Evolutionary conservation across 192 early-diverging fungal genomes (phyloP), one percentile per base, ranked within the genome.

Genomic region (Funneliformis mosseae): DNA sequence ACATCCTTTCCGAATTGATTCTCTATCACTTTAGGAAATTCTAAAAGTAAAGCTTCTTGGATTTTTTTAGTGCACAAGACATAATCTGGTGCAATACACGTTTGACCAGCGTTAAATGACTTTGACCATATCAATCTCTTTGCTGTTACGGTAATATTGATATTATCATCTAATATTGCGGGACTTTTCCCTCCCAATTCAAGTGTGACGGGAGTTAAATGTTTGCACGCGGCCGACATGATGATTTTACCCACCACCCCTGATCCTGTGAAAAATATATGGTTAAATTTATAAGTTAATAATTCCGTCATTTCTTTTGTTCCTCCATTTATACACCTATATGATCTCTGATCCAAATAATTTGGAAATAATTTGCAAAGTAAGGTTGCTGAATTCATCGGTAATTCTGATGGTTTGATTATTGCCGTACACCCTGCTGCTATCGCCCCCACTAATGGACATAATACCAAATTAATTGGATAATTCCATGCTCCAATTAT

Each of bases 161-260:
- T 80, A 84, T 95, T 87, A 76, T 88, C 81, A 86, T 94, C 81
- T 46, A 95, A 87, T 50, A 94, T 88, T 1, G 84, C 87, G 7
- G 94, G 94, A 55, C 88, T 88, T 84, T 99, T 99, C 23, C 97
- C 97, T 64, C 97, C 97, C 39, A 99, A 91, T 85, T 98, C 97
- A 45, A 99, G 90, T 46, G 95, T 92, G 5, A 96, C 93, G 18
- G 93, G 92, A 4, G 96, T 94, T 61, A 97, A 88, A 68, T 95
- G 84, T 82, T 96, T 92, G 21, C 93, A 92, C 27, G 96, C 96
- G n/a, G 97, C 96, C 9, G 59, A 64, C 88, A 95, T 94, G 27
- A 98, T 89, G 41, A 96, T 89, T 80, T 91, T 93, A 60, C 93
- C 97, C 38, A 98, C 93, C 11, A 70, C 55, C 16, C 90, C 89